Conservation (phyloP, 805 yeast genomes). For the Saccharomyces kudriavzevii region DNA sequence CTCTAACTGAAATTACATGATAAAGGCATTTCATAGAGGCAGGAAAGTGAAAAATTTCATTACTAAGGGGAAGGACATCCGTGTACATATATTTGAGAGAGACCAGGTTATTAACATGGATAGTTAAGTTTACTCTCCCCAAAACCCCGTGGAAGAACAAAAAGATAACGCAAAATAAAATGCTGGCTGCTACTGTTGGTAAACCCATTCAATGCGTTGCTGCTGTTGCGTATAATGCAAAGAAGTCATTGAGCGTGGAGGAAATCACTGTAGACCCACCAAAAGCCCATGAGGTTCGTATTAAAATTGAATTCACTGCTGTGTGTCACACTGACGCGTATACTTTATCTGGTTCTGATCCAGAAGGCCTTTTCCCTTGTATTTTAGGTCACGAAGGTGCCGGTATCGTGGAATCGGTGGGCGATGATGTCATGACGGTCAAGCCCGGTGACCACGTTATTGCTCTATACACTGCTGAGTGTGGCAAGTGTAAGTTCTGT, state of each 20-base stretch:
- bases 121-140: neutral
- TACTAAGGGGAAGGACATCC: neutral
- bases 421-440: constrained; percentile 87
- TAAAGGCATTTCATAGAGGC: neutral
- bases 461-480: constrained; percentile 94
- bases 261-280: constrained; percentile 89
- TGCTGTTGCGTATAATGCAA: constrained; percentile 97
- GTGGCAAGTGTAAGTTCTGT: constrained; percentile 92
- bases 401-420: constrained; percentile 89
- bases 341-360: constrained; percentile 88
- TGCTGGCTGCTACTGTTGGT: constrained; percentile 20
- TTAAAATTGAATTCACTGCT: constrained; percentile 79
- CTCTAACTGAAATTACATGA: neutral
- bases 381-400: constrained; percentile 98
- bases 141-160: neutral
- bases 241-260: constrained; percentile 72
- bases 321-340: constrained; percentile 98
- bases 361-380: constrained; percentile 93
- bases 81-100: neutral
- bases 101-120: neutral
- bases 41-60: too few species aligned
- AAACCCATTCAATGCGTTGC: constrained; percentile 77
- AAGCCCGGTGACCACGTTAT: constrained; percentile 91
- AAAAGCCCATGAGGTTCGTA: constrained; percentile 93
- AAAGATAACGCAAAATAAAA: neutral